Evolutionary conservation across 345 rosid species (phyloP).

Genomic region (Erysimum cheiranthoides): DNA sequence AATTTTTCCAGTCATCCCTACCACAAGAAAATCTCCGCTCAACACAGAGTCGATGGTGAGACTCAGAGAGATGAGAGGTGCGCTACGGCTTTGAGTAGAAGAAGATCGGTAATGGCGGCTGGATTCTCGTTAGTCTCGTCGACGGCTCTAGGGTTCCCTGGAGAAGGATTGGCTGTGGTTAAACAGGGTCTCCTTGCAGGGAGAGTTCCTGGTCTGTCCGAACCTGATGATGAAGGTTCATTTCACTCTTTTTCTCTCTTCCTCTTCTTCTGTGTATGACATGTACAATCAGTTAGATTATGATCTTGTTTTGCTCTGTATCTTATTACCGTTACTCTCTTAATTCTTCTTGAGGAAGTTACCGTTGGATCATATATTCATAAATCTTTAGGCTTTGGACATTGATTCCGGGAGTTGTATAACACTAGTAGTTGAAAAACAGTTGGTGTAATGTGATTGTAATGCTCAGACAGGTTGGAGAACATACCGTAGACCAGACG

Average conservation of each 20-base stretch:
- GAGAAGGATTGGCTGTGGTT: slow-evolving; percentile 70
- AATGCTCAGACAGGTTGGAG: slow-evolving; percentile 97
- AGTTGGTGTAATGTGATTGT: slow-evolving; percentile 37
- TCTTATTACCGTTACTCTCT: background rate
- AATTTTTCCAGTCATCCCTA: slow-evolving; percentile 21
- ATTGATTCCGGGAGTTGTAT: background rate
- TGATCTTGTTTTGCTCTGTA: background rate
- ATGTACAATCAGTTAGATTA: no score
- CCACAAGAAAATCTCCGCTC: slow-evolving; percentile 25
- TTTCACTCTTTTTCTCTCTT: slow-evolving; percentile 22
- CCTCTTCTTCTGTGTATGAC: background rate
- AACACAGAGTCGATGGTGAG: slow-evolving; percentile 6
- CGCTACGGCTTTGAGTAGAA: slow-evolving; percentile 53
- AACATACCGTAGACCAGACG: slow-evolving; percentile 94
- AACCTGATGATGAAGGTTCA: slow-evolving; percentile 89
- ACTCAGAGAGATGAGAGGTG: slow-evolving; percentile 30
- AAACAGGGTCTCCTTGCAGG: slow-evolving; percentile 94
- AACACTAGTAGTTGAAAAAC: background rate
- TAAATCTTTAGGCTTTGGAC: background rate
- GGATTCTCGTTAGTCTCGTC: slow-evolving; percentile 58
- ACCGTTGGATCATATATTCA: background rate
- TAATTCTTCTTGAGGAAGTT: background rate
- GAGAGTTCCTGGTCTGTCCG: slow-evolving; percentile 89
- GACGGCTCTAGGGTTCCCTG: slow-evolving; percentile 52
- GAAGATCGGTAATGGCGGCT: slow-evolving; percentile 64